Conservation (phyloP, 352 stramenopile genomes). For the Pythium aristosporum region DNA sequence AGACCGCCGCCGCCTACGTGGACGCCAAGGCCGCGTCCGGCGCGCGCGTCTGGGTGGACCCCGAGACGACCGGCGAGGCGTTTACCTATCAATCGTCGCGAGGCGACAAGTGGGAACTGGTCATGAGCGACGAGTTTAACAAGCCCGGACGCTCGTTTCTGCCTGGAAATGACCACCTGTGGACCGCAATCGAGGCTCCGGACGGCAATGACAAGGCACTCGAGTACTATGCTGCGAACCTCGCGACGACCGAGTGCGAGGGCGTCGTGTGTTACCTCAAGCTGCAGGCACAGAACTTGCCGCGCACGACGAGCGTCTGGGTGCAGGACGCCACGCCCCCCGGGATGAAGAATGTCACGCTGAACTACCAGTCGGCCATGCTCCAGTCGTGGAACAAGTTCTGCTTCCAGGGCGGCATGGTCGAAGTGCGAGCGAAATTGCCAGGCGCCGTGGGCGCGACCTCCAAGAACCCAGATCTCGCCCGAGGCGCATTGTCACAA, state of each 20-base stretch:
- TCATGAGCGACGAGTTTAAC: conserved; percentile 83
- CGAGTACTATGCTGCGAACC: conserved; percentile 21
- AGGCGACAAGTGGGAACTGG: conserved; percentile 44
- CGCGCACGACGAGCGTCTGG: conserved; percentile 43
- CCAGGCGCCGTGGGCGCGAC: conserved; percentile 72
- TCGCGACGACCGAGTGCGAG: conserved; percentile 18
- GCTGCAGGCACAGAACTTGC: conserved; percentile 42
- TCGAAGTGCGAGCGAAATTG: conserved; percentile 91
- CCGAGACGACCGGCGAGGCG: conserved; percentile 41
- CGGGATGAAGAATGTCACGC: conserved; percentile 44
- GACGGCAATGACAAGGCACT: conserved; percentile 41
- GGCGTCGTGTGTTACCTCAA: conserved; percentile 49
- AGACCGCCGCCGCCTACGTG: background rate
- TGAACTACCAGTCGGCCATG: conserved; percentile 85
- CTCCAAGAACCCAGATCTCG: conserved; percentile 25
- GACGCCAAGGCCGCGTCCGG: conserved; percentile 9
- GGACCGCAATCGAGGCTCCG: conserved; percentile 94
- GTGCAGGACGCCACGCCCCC: conserved; percentile 55
- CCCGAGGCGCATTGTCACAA: background rate
- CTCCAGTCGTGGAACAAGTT: conserved; percentile 95
- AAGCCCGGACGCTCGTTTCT: conserved; percentile 75
- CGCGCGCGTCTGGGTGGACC: conserved; percentile 49
- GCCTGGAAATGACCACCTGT: conserved; percentile 91
- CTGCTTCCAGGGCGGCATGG: conserved; percentile 92
- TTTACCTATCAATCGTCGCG: conserved; percentile 40